A percentile compares a stretch with the other conserved stretches of the same genome.
phyloP scores from a whole-genome alignment of 768 basidiomycete species.

The Pleurotus ostreatus region DNA sequence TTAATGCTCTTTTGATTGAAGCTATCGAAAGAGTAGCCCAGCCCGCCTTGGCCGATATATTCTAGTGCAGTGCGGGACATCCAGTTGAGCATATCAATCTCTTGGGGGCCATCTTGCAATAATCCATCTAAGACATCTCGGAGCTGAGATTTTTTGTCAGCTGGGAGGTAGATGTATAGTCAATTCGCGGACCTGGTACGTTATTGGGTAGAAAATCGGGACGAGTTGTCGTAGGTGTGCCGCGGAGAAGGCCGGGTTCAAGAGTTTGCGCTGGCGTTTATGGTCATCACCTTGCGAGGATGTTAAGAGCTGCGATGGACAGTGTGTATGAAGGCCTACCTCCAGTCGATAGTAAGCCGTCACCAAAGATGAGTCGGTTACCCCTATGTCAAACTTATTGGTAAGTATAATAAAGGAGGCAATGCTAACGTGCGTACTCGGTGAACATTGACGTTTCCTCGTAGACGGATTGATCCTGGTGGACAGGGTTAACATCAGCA shows the following conservation, averaged over 20 bases:
- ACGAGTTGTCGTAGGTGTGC: slow-evolving; percentile 34
- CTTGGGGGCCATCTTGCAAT: slow-evolving; percentile 25
- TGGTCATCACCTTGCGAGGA: slow-evolving; percentile 32
- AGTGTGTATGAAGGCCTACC: slow-evolving; percentile 4
- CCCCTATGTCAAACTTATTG: background rate
- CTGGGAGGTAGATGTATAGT: background rate
- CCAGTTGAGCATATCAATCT: slow-evolving; percentile 32
- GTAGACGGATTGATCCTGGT: slow-evolving; percentile 28
- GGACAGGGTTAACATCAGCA: background rate
- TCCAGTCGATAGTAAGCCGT: slow-evolving; percentile 14
- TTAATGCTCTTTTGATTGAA: slow-evolving; percentile 27
- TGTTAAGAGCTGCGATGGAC: too few species aligned
- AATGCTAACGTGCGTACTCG: slow-evolving; percentile 16
- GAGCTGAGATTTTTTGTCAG: slow-evolving; percentile 18
- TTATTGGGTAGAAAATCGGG: slow-evolving; percentile 28
- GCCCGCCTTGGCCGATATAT: slow-evolving; percentile 43
- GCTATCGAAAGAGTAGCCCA: slow-evolving; percentile 40
- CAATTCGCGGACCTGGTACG: slow-evolving; percentile 20
- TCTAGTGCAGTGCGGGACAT: slow-evolving; percentile 42
- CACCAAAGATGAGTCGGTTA: slow-evolving; percentile 15
- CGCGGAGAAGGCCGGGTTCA: slow-evolving; percentile 41
- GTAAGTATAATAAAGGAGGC: background rate
- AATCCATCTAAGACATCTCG: slow-evolving; percentile 16
- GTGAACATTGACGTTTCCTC: slow-evolving; percentile 24
- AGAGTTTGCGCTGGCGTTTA: slow-evolving; percentile 36